Conservation (phyloP, 2,329 filamentous ascomycete species). For the Pseudopithomyces maydicus region DNA sequence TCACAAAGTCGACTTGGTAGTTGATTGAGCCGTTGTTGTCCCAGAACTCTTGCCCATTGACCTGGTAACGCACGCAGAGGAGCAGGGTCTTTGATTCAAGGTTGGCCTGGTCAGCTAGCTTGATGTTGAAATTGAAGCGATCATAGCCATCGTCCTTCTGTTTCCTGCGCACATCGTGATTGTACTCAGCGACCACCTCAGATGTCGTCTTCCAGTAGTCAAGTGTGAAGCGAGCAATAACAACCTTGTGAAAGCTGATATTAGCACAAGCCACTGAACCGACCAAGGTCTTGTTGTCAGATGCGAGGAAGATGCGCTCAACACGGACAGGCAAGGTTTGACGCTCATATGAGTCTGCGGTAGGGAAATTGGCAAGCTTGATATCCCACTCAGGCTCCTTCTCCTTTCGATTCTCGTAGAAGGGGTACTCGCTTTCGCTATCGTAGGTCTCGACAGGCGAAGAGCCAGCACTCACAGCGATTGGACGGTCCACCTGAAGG, state of each 20-base stretch:
- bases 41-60: slow-evolving; percentile 87
- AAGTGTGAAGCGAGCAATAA: slow-evolving; percentile 92
- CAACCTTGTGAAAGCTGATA: slow-evolving; percentile 83
- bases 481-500: slow-evolving; percentile 86
- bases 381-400: slow-evolving; percentile 82
- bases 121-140: slow-evolving; percentile 92
- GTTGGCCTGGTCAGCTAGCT: slow-evolving; percentile 87
- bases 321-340: slow-evolving; percentile 73
- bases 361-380: slow-evolving; percentile 80
- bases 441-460: slow-evolving; percentile 90
- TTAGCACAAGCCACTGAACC: slow-evolving; percentile 87
- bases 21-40: slow-evolving; percentile 89
- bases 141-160: slow-evolving; percentile 73
- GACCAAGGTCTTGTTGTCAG: slow-evolving; percentile 83
- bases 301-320: slow-evolving; percentile 84
- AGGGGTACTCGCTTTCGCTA: slow-evolving; percentile 88
- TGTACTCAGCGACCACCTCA: slow-evolving; percentile 88
- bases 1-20: slow-evolving; percentile 92
- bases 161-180: slow-evolving; percentile 73
- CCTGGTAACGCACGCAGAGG: slow-evolving; percentile 86
- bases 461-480: slow-evolving; percentile 93
- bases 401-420: slow-evolving; percentile 59
- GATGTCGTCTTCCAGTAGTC: slow-evolving; percentile 99
- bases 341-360: slow-evolving; percentile 63
- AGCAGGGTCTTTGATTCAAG: slow-evolving; percentile 91